These are phyloP conservation scores for Moesziomyces globuligerus DNA, from an alignment of 1,284 basidiomycete genomes.

Conservation along the genomic window DNA sequence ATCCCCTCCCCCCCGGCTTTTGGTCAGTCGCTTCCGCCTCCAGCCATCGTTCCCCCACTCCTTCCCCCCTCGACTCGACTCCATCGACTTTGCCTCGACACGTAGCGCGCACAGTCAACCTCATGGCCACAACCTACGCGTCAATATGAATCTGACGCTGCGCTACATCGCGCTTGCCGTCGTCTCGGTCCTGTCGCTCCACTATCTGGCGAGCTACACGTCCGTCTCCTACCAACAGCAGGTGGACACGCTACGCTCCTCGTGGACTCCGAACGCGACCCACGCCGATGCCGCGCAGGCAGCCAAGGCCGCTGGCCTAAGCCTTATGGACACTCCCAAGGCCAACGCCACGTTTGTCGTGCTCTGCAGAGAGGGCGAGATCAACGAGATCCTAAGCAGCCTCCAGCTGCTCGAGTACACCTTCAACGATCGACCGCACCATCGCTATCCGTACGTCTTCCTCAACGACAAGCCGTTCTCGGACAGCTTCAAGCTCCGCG, in stretches of 20 bases:
- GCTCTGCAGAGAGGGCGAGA: constrained; percentile 65
- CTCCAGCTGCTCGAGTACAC: constrained; percentile 57
- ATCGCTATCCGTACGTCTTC: constrained; percentile 68
- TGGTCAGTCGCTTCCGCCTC: too few relatives aligned
- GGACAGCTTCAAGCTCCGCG: constrained; percentile 67
- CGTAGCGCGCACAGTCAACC: not conserved
- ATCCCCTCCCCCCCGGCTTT: too few relatives aligned
- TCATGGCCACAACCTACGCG: not conserved
- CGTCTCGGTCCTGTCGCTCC: constrained; percentile 25
- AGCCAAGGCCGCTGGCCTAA: constrained; percentile 1
- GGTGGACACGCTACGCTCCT: constrained; percentile 17
- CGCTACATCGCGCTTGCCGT: constrained; percentile 32
- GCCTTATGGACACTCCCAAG: constrained; percentile 36
- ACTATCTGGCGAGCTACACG: constrained; percentile 29
- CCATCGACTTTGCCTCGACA: not conserved
- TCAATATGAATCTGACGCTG: constrained; percentile 25
- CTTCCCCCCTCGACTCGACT: too few relatives aligned
- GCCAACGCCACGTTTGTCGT: constrained; percentile 67
- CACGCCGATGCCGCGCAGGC: constrained; percentile 3
- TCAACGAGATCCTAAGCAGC: constrained; percentile 55
- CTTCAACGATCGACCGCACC: constrained; percentile 58
- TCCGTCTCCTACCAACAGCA: constrained; percentile 29
- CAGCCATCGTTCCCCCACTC: too few relatives aligned
- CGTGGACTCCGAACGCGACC: constrained; percentile 1
- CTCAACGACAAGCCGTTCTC: constrained; percentile 68